A percentile compares a stretch with the other conserved stretches of the same genome.
Conservation (phyloP, 169 alveolate species). For the Besnoitia besnoiti region DNA sequence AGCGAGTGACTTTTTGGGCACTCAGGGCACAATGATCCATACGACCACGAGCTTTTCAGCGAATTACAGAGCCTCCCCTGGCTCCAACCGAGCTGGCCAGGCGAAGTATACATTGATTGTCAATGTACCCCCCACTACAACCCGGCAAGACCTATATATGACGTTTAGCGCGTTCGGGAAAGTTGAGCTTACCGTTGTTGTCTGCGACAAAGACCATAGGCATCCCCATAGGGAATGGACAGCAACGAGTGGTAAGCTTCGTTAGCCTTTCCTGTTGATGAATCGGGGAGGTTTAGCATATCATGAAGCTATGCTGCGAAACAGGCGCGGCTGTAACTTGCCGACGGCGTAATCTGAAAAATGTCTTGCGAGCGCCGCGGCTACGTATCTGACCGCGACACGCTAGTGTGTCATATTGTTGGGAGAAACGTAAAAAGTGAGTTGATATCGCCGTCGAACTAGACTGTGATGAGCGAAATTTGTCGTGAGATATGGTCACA, state of each 20-base stretch:
- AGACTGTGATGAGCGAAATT: no score
- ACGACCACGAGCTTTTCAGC: neutral
- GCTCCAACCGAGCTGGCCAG: neutral
- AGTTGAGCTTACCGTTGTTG: conserved; percentile 77
- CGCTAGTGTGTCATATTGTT: no score
- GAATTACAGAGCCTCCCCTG: neutral
- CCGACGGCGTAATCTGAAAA: no score
- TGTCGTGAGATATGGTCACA: no score
- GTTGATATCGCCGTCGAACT: no score
- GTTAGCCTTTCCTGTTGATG: no score
- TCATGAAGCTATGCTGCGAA: no score
- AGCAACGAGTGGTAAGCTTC: conserved; percentile 66
- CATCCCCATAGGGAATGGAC: conserved; percentile 81
- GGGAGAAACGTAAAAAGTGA: no score
- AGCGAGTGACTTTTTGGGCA: neutral
- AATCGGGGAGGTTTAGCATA: no score
- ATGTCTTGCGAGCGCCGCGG: no score
- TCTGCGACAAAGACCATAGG: conserved; percentile 75
- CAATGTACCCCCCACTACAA: conserved; percentile 76
- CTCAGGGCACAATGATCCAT: neutral
- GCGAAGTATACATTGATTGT: conserved; percentile 76
- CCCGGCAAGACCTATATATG: conserved; percentile 71
- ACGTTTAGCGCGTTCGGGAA: conserved; percentile 75
- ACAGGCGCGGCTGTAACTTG: no score
- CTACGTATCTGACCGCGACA: no score